Evolutionary conservation across 805 yeast genomes (phyloP).

Genomic region (Schizosaccharomyces octosporus): DNA sequence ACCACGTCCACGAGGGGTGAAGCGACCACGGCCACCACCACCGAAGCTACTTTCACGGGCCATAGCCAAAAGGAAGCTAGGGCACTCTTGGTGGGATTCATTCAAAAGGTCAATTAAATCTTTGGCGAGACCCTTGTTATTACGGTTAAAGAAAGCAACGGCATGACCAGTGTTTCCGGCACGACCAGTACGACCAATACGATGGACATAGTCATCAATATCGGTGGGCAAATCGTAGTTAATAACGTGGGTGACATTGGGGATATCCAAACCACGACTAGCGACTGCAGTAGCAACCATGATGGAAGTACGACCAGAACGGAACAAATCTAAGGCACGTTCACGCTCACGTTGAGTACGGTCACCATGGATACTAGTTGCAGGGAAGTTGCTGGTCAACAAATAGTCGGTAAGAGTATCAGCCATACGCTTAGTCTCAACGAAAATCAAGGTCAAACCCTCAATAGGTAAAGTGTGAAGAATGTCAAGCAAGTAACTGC

Average conservation of each 20-base stretch:
- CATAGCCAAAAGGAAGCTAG: constrained; percentile 58
- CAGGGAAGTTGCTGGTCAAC: constrained; percentile 72
- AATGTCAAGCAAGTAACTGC: constrained; percentile 69
- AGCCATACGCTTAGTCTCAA: constrained; percentile 97
- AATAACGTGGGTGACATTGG: constrained; percentile 92
- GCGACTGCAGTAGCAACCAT: constrained; percentile 98
- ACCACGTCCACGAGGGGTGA: constrained; percentile 16
- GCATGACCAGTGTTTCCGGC: constrained; percentile 99
- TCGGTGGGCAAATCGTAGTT: constrained; percentile 93
- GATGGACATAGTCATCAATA: constrained; percentile 94
- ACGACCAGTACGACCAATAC: constrained; percentile 99
- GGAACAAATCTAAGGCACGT: constrained; percentile 83
- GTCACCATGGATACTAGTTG: constrained; percentile 97
- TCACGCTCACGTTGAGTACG: constrained; percentile 96
- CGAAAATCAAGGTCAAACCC: constrained; percentile 81
- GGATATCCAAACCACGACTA: constrained; percentile 98
- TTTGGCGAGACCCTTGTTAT: constrained; percentile 68
- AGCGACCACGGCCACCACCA: constrained; percentile 19
- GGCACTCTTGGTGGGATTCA: constrained; percentile 96
- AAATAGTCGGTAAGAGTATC: constrained; percentile 83
- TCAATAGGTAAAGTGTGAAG: constrained; percentile 49
- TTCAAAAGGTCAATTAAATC: constrained; percentile 64
- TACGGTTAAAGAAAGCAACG: constrained; percentile 93
- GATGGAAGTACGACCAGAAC: constrained; percentile 73
- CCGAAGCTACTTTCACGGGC: constrained; percentile 33